These are phyloP conservation scores for Omphalotus olearius DNA, from an alignment of 1,284 basidiomycete species.

Conservation along the genomic window DNA sequence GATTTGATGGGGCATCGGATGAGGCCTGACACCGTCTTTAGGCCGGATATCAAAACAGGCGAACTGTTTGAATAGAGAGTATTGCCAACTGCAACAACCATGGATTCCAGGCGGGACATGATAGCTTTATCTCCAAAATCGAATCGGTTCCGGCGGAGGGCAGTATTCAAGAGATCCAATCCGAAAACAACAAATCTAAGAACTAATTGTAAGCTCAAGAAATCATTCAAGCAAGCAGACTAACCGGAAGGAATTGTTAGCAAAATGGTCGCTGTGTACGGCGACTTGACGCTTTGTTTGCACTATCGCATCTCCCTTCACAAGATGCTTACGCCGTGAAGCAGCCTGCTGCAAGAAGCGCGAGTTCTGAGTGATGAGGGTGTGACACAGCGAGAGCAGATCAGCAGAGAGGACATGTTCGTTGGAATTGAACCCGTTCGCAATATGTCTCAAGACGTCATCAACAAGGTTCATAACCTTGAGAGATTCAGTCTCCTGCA, in stretches of 20 bases:
- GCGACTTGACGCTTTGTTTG: slow-evolving; percentile 70
- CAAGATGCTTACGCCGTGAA: slow-evolving; percentile 34
- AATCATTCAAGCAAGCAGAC: slow-evolving; percentile 15
- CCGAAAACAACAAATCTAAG: slow-evolving; percentile 88
- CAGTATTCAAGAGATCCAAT: slow-evolving; percentile 88
- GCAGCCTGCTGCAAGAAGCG: slow-evolving; percentile 67
- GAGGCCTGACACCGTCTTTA: slow-evolving; percentile 82
- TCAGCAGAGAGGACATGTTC: slow-evolving; percentile 66
- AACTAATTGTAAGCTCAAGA: background rate
- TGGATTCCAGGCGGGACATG: slow-evolving; percentile 79
- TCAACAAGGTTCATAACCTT: slow-evolving; percentile 88
- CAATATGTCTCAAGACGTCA: slow-evolving; percentile 82
- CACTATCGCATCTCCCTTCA: slow-evolving; percentile 65
- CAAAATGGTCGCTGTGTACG: slow-evolving; percentile 65
- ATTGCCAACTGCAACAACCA: slow-evolving; percentile 88
- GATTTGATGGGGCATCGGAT: slow-evolving; percentile 82
- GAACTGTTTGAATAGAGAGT: slow-evolving; percentile 86
- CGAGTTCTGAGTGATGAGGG: slow-evolving; percentile 89
- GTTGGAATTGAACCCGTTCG: slow-evolving; percentile 86
- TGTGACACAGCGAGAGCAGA: slow-evolving; percentile 82
- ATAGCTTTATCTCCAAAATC: slow-evolving; percentile 75
- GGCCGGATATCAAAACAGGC: slow-evolving; percentile 74
- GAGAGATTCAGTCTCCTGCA: slow-evolving; percentile 81
- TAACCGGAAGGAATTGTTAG: slow-evolving; percentile 81
- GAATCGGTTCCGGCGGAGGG: slow-evolving; percentile 82